Conservation (phyloP, 2,329 filamentous ascomycete genomes). For the Cladosporium austrohemisphaericum region DNA sequence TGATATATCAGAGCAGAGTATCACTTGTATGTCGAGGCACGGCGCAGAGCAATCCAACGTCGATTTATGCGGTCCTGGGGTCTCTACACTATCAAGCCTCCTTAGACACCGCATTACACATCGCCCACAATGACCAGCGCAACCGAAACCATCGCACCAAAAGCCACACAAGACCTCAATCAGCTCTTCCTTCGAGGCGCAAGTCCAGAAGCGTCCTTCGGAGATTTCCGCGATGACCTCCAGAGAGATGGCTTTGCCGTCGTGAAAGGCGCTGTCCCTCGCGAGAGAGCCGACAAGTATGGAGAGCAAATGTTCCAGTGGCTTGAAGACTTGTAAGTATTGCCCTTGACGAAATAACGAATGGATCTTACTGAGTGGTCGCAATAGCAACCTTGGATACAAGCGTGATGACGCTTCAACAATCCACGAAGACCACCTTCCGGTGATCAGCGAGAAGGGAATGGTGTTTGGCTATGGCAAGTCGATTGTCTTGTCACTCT, state of each 20-base stretch:
- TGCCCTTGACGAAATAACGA: background rate
- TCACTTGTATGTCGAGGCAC: too few species aligned
- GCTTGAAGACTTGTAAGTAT: constrained; percentile 34
- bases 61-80: too few species aligned
- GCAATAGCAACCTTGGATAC: constrained; percentile 34
- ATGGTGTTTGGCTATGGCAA: constrained; percentile 30
- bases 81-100: too few species aligned
- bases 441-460: constrained; percentile 34
- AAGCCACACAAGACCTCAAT: background rate
- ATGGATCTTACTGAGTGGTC: background rate
- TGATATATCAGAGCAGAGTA: too few species aligned
- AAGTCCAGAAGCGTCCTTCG: background rate
- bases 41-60: too few species aligned
- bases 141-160: background rate
- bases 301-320: constrained; percentile 27
- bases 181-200: constrained; percentile 10
- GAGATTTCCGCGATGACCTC: constrained; percentile 36
- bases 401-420: constrained; percentile 36
- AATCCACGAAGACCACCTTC: constrained; percentile 37
- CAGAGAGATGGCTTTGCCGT: constrained; percentile 44
- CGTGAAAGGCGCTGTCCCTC: constrained; percentile 45
- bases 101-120: too few species aligned
- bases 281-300: constrained; percentile 38
- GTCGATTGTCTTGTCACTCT: background rate
- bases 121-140: background rate